Evolutionary conservation across 2,329 filamentous ascomycete genomes (phyloP).

Genomic region (Aspergillus uvarum): DNA sequence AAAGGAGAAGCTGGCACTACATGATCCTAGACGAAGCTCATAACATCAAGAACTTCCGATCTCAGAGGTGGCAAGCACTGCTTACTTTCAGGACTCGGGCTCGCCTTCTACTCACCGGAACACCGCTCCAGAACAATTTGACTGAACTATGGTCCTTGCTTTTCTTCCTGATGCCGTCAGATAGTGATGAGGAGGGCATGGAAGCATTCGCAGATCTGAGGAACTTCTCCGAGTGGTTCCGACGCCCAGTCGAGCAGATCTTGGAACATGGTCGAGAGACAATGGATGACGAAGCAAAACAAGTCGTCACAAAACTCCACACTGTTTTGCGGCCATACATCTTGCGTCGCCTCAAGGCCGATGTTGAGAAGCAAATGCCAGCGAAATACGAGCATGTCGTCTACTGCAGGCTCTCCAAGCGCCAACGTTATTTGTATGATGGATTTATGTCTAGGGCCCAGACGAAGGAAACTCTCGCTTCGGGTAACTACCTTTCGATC

Average conservation of each 20-base stretch:
- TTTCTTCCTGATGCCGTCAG: constrained; percentile 93
- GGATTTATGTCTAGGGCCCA: constrained; percentile 90
- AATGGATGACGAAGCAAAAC: constrained; percentile 89
- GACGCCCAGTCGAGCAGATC: constrained; percentile 92
- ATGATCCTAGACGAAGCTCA: constrained; percentile 98
- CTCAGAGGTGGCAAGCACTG: constrained; percentile 92
- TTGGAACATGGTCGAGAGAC: constrained; percentile 90
- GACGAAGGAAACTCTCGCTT: constrained; percentile 82
- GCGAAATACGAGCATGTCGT: constrained; percentile 97
- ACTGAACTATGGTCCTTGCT: constrained; percentile 95
- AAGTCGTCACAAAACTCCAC: constrained; percentile 89
- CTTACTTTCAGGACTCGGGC: constrained; percentile 90
- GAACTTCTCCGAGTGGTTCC: constrained; percentile 95
- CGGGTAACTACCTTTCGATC: constrained; percentile 94
- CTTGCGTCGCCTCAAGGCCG: constrained; percentile 84
- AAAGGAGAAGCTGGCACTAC: constrained; percentile 91
- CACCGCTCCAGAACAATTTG: constrained; percentile 93
- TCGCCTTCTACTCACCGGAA: constrained; percentile 85
- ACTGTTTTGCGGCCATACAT: constrained; percentile 91
- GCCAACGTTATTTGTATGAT: constrained; percentile 93
- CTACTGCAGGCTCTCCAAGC: constrained; percentile 90
- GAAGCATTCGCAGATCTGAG: constrained; percentile 92
- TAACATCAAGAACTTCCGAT: constrained; percentile 99
- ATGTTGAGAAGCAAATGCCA: constrained; percentile 99
- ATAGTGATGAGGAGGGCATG: constrained; percentile 68